Evolutionary conservation across 495 filamentous ascomycete species (phyloP).

Genomic region (Aspergillus avenaceus): DNA sequence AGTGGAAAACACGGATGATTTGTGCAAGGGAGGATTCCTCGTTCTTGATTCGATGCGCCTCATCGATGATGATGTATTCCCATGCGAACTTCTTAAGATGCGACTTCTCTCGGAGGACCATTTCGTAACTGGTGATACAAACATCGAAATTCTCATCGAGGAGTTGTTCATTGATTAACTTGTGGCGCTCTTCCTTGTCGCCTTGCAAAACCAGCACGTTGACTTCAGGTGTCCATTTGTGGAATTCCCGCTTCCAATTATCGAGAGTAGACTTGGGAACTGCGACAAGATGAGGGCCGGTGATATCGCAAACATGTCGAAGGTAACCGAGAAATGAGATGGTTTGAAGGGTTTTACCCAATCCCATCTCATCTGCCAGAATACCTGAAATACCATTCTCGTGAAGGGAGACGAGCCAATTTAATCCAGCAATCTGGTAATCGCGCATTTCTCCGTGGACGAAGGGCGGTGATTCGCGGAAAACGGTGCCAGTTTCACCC

Average conservation of each 20-base stretch:
- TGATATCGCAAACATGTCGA: constrained; percentile 80
- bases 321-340: constrained; percentile 91
- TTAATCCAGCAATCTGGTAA: constrained; percentile 90
- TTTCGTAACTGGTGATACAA: constrained; percentile 93
- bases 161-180: constrained; percentile 85
- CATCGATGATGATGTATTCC: constrained; percentile 99
- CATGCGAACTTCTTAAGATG: constrained; percentile 97
- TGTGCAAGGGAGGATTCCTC: constrained; percentile 96
- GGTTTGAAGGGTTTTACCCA: constrained; percentile 93
- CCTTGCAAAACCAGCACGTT: constrained; percentile 93
- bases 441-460: constrained; percentile 89
- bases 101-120: constrained; percentile 92
- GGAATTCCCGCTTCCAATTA: constrained; percentile 97
- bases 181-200: constrained; percentile 85
- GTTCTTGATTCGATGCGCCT: constrained; percentile 99
- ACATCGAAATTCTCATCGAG: constrained; percentile 90
- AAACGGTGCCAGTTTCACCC: constrained; percentile 80
- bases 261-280: constrained; percentile 98
- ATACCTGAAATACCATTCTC: constrained; percentile 99
- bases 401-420: constrained; percentile 97
- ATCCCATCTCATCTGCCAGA: constrained; percentile 94
- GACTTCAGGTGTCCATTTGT: constrained; percentile 91
- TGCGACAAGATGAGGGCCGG: constrained; percentile 86
- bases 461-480: constrained; percentile 86
- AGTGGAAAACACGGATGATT: constrained; percentile 96